Conservation (phyloP, 1,284 basidiomycete genomes). For the Microbotryum saponariae region DNA sequence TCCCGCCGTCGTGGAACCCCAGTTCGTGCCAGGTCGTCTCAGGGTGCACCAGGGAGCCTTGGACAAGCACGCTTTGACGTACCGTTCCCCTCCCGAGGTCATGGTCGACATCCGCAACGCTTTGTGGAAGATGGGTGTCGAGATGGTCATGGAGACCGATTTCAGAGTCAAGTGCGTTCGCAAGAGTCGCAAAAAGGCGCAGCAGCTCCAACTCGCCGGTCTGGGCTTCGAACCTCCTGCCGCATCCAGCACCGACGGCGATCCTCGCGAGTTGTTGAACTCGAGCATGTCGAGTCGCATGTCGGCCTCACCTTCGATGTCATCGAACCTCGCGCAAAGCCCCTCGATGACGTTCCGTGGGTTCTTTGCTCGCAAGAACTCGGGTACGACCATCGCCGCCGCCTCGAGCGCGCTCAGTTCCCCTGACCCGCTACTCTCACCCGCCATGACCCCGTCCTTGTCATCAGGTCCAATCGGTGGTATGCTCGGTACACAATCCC, state of each 20-base stretch:
- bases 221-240: background rate
- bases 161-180: constrained; percentile 52
- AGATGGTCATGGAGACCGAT: constrained; percentile 75
- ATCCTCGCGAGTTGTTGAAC: background rate
- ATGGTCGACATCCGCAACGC: constrained; percentile 74
- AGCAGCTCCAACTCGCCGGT: constrained; percentile 35
- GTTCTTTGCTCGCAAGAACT: constrained; percentile 18
- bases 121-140: constrained; percentile 81
- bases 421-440: constrained; percentile 30
- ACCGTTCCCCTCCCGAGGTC: constrained; percentile 71
- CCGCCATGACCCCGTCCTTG: constrained; percentile 19
- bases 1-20: background rate
- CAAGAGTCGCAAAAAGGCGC: constrained; percentile 36
- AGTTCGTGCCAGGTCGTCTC: constrained; percentile 40
- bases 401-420: constrained; percentile 9
- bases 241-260: background rate
- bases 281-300: background rate
- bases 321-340: constrained; percentile 5
- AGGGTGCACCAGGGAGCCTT: constrained; percentile 86
- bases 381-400: background rate
- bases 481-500: background rate
- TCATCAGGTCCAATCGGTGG: too few relatives aligned
- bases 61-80: constrained; percentile 84
- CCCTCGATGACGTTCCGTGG: constrained; percentile 29
- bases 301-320: constrained; percentile 11